A percentile compares a stretch with the other conserved stretches of the same genome.
phyloP scores from a whole-genome alignment of 2,329 filamentous ascomycete species.

The Fusarium sp. region DNA sequence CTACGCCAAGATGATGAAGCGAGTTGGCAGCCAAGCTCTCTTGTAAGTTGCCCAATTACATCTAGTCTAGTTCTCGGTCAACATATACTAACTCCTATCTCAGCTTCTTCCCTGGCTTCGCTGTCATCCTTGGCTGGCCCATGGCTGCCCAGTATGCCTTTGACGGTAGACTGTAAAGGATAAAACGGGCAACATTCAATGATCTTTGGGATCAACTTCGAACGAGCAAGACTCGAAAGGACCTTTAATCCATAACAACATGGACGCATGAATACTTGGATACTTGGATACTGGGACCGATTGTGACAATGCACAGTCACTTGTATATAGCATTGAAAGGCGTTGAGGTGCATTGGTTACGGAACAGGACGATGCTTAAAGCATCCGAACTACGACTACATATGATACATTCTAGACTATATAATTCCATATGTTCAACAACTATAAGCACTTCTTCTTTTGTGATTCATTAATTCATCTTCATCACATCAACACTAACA shows the following conservation, averaged over 20 bases:
- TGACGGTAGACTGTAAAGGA: constrained; percentile 52
- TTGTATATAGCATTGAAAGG: constrained; percentile 51
- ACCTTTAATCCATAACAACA: constrained; percentile 26
- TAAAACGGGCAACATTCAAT: constrained; percentile 7
- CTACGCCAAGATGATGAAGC: constrained; percentile 52
- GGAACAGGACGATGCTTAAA: constrained; percentile 38
- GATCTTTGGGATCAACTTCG: constrained; percentile 27
- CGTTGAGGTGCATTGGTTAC: constrained; percentile 47
- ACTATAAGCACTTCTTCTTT: not conserved
- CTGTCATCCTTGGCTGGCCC: constrained; percentile 55
- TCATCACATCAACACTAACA: not conserved
- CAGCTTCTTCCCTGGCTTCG: constrained; percentile 55
- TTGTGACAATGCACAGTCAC: constrained; percentile 44
- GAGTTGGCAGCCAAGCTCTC: constrained; percentile 50
- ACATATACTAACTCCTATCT: constrained; percentile 21
- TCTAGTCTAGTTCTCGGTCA: not conserved
- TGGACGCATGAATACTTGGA: constrained; percentile 17
- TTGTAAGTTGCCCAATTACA: constrained; percentile 49
- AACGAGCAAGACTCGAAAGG: constrained; percentile 39
- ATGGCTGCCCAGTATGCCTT: constrained; percentile 46
- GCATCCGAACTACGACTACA: constrained; percentile 43
- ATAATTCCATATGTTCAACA: constrained; percentile 49
- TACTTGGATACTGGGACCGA: constrained; percentile 18
- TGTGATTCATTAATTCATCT: not conserved
- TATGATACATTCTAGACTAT: constrained; percentile 46